Conservation (phyloP, 2,329 filamentous ascomycete genomes). For the Simplicillium aogashimaense region DNA sequence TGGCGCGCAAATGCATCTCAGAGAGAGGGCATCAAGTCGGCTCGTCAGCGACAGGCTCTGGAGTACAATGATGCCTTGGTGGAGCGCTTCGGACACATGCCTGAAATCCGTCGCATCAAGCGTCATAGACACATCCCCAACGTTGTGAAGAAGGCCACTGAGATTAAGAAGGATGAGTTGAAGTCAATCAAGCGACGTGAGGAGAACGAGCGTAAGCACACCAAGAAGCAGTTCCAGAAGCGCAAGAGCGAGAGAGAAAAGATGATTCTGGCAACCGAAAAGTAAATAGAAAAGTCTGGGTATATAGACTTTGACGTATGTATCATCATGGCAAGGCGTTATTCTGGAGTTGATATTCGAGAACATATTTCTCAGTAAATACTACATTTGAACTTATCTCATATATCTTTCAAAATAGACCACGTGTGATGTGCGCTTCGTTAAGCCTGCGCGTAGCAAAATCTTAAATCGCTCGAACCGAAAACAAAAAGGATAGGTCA, state of each 20-base stretch:
- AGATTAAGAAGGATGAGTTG: slow-evolving; percentile 89
- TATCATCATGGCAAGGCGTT: neutral
- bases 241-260: slow-evolving; percentile 80
- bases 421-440: too few species aligned
- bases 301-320: neutral
- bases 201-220: slow-evolving; percentile 90
- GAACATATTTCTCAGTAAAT: too few species aligned
- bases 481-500: too few species aligned
- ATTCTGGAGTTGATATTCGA: neutral
- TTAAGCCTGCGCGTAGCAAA: too few species aligned
- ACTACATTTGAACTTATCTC: too few species aligned
- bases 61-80: slow-evolving; percentile 86
- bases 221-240: slow-evolving; percentile 68
- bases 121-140: slow-evolving; percentile 86
- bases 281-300: slow-evolving; percentile 22
- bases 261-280: slow-evolving; percentile 65
- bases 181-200: slow-evolving; percentile 79
- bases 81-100: slow-evolving; percentile 86
- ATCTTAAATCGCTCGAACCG: too few species aligned
- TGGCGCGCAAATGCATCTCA: slow-evolving; percentile 85
- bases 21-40: slow-evolving; percentile 75
- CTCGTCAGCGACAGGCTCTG: slow-evolving; percentile 74
- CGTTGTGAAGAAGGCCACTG: slow-evolving; percentile 87
- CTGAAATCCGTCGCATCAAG: slow-evolving; percentile 83
- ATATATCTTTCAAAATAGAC: too few species aligned